A percentile compares a stretch with the other conserved stretches of the same genome.
phyloP scores from a whole-genome alignment of 2,329 filamentous ascomycete species.

The Xylaria sp. region DNA sequence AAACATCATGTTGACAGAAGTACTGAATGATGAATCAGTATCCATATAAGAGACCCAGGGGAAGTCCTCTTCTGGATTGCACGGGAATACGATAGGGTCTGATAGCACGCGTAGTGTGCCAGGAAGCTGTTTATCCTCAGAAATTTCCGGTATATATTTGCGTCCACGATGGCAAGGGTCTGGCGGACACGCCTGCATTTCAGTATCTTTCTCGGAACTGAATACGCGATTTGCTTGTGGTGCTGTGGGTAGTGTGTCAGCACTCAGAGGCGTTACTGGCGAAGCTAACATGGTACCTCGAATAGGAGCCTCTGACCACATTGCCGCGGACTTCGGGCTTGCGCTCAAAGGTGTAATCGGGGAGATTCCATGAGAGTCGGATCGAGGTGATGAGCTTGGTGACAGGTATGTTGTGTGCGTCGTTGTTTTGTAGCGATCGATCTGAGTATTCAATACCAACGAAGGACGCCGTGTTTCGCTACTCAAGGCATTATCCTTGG shows the following conservation, averaged over 20 bases:
- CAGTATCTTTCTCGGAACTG: slow-evolving; percentile 22
- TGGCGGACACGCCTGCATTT: slow-evolving; percentile 24
- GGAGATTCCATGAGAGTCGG: slow-evolving; percentile 40
- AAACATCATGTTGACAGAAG: slow-evolving; percentile 35
- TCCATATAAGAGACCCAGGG: slow-evolving; percentile 33
- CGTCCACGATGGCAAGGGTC: slow-evolving; percentile 27
- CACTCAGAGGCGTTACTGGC: slow-evolving; percentile 38
- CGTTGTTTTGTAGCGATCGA: slow-evolving; percentile 27
- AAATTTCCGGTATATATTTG: slow-evolving; percentile 38
- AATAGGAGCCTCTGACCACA: slow-evolving; percentile 38
- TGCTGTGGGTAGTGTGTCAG: slow-evolving; percentile 23
- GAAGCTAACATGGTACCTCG: slow-evolving; percentile 43
- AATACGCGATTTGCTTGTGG: slow-evolving; percentile 30
- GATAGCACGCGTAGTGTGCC: slow-evolving; percentile 31
- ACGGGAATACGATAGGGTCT: slow-evolving; percentile 36
- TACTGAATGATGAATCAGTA: slow-evolving; percentile 33
- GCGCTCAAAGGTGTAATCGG: slow-evolving; percentile 43
- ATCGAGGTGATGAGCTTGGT: slow-evolving; percentile 33
- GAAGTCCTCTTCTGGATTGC: slow-evolving; percentile 31
- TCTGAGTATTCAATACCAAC: slow-evolving; percentile 30
- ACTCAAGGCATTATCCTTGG: slow-evolving; percentile 6
- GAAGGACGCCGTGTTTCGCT: slow-evolving; percentile 26
- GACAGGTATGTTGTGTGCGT: slow-evolving; percentile 26
- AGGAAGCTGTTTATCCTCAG: slow-evolving; percentile 38
- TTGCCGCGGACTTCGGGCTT: slow-evolving; percentile 25